phyloP scores from a whole-genome alignment of 2,329 filamentous ascomycete genomes.

The Neofusicoccum sp. region DNA sequence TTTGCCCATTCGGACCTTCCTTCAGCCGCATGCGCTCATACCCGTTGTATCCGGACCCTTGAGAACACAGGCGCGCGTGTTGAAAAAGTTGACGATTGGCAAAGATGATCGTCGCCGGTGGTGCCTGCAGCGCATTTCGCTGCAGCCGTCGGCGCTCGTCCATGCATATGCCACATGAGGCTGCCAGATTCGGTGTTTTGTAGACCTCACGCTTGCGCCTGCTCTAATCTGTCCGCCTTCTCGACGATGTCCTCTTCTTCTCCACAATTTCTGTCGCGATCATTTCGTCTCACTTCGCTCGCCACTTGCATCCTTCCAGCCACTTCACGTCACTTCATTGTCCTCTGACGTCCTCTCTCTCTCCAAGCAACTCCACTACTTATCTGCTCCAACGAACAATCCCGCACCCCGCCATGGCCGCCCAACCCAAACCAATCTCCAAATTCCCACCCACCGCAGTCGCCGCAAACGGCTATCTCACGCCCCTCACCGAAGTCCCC shows the following conservation, averaged over 20 bases:
- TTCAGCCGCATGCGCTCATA: neutral
- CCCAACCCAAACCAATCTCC: neutral
- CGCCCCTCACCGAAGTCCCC: neutral
- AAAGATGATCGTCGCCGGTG: neutral
- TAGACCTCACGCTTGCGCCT: too few species aligned
- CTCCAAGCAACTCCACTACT: neutral
- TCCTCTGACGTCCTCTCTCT: neutral
- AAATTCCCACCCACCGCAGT: neutral
- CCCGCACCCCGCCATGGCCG: neutral
- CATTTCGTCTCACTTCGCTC: too few species aligned
- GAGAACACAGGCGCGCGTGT: neutral
- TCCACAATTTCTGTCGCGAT: too few species aligned
- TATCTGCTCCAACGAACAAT: neutral
- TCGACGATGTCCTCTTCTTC: too few species aligned
- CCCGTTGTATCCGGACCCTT: neutral
- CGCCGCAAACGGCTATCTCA: constrained; percentile 3
- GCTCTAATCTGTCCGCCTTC: too few species aligned
- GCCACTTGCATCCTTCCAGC: too few species aligned
- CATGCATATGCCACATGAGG: neutral
- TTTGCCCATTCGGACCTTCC: neutral
- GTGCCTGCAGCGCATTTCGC: neutral
- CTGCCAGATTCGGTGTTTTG: too few species aligned
- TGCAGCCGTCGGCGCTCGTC: neutral
- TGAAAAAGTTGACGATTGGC: neutral
- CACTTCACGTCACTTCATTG: too few species aligned